Evolutionary conservation across 768 basidiomycete genomes (phyloP).

Genomic region (Xerocomus potaroensis): DNA sequence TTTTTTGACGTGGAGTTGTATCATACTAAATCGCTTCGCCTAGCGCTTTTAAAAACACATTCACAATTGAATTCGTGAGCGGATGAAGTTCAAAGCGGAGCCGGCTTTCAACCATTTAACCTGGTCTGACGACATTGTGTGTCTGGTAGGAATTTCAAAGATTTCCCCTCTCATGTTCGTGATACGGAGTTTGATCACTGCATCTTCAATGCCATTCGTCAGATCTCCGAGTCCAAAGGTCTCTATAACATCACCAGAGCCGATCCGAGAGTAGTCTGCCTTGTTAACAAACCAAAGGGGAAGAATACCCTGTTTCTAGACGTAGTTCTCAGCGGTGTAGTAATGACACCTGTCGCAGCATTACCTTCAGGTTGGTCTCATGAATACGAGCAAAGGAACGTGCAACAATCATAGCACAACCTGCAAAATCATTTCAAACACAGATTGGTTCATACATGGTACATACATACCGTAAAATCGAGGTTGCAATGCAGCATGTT

Average conservation of each 20-base stretch:
- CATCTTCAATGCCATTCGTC: conserved; percentile 41
- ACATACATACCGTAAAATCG: conserved; percentile 72
- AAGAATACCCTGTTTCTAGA: conserved; percentile 93
- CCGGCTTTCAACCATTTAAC: conserved; percentile 87
- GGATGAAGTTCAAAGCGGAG: conserved; percentile 87
- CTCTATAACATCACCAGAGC: conserved; percentile 74
- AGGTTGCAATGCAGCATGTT: conserved; percentile 96
- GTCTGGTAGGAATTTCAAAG: conserved; percentile 69
- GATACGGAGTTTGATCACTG: conserved; percentile 54
- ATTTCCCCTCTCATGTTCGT: conserved; percentile 57
- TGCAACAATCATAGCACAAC: conserved; percentile 83
- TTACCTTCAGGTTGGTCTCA: conserved; percentile 92
- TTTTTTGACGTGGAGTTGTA: not conserved
- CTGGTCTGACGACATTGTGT: conserved; percentile 90
- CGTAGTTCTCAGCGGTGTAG: conserved; percentile 1
- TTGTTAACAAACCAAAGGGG: conserved; percentile 94
- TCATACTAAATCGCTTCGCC: not conserved
- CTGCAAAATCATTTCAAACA: conserved; percentile 32
- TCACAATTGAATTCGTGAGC: conserved; percentile 46
- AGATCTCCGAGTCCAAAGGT: conserved; percentile 79
- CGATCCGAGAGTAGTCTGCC: conserved; percentile 79
- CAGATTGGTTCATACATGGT: not conserved
- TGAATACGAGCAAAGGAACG: conserved; percentile 97
- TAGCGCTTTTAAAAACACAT: not conserved
- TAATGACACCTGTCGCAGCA: conserved; percentile 7